phyloP scores from a whole-genome alignment of 1,284 basidiomycete genomes.

The Prillingera fragicola region DNA sequence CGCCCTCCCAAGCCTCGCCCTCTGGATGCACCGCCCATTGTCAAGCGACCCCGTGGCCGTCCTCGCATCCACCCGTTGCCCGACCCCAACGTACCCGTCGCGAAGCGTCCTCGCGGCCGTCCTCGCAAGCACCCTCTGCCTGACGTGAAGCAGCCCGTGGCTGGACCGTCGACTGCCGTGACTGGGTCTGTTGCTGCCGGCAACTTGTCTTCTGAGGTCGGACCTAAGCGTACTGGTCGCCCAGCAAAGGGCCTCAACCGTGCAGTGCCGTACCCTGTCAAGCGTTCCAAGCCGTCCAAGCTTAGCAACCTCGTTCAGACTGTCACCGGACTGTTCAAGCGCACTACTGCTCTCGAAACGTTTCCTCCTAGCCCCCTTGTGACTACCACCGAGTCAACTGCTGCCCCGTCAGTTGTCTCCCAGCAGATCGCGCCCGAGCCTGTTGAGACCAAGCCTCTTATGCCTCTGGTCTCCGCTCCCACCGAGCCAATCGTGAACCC shows the following conservation, averaged over 20 bases:
- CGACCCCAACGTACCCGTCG: constrained; percentile 1
- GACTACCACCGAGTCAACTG: too few species aligned
- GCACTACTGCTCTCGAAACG: too few species aligned
- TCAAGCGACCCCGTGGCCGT: constrained; percentile 13
- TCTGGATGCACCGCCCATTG: not conserved
- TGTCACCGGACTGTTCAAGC: not conserved
- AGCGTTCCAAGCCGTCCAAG: not conserved
- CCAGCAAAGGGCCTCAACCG: not conserved
- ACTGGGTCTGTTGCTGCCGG: not conserved
- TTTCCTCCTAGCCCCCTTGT: too few species aligned
- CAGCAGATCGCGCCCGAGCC: too few species aligned
- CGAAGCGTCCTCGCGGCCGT: constrained; percentile 7
- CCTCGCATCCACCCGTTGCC: constrained; percentile 15
- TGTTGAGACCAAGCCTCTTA: not conserved
- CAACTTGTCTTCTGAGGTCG: not conserved
- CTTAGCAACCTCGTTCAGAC: not conserved
- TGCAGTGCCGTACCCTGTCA: not conserved
- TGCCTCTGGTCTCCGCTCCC: not conserved
- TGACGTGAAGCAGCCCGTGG: not conserved
- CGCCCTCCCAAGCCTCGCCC: not conserved
- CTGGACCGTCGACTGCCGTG: not conserved
- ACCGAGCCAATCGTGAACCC: not conserved
- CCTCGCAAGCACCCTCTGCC: constrained; percentile 9
- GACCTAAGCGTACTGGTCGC: not conserved
- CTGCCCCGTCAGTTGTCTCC: too few species aligned